Base-by-base conservation (phyloP, 2,329 filamentous ascomycete species). In the Sphaceloma murrayae region DNA sequence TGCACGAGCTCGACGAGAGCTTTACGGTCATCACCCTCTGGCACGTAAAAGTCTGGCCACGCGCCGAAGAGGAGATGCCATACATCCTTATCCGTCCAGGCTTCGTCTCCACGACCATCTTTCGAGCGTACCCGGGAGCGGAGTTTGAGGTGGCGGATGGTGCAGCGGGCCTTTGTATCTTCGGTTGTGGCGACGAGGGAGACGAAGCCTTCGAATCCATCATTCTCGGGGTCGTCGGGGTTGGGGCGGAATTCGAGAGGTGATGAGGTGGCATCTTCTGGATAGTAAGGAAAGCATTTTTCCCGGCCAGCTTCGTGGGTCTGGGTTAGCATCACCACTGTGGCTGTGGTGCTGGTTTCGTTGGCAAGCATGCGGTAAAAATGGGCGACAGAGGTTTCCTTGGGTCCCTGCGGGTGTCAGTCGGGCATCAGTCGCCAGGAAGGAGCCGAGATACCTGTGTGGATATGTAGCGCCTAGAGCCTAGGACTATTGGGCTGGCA, bases 301-400 rank as follows among this genome's bases (percentile, higher is more conserved):
- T 93, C 78, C 55, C 75, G 69, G 47, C 76, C 74, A 22, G 74
- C 72, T 62, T 96, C 89, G 57, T 84, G 73, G 18, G 86, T 89
- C 59, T 87, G 85, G 2, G 89, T 98, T 50, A 98, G 75, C 85
- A 96, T 95, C 46, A 96, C 80, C 43, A 96, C 81, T 46, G 96
- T 85, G 1, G 78, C 86, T 1, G 65, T 62, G 19, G 57, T 59
- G 18, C 65, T 63, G n/a, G 71, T 77, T 62, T 93, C 85, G 56
- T 93, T 80, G 60, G 85, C 84, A 26, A 95, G 71, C 91, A 98
- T 98, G 58, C 91, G 85, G 85, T 89, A 98, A 52, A 94, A 84
- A 58, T 94, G 86, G 52, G 80, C 77, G 45, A 82, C 72, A 11
- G 83, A 85, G 18, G 77, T 75, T 48, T 72, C 63, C 56, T 88